A percentile compares a stretch with the other conserved stretches of the same genome.
phyloP scores from a whole-genome alignment of 2,329 filamentous ascomycete species.

The Alternaria infectoria region DNA sequence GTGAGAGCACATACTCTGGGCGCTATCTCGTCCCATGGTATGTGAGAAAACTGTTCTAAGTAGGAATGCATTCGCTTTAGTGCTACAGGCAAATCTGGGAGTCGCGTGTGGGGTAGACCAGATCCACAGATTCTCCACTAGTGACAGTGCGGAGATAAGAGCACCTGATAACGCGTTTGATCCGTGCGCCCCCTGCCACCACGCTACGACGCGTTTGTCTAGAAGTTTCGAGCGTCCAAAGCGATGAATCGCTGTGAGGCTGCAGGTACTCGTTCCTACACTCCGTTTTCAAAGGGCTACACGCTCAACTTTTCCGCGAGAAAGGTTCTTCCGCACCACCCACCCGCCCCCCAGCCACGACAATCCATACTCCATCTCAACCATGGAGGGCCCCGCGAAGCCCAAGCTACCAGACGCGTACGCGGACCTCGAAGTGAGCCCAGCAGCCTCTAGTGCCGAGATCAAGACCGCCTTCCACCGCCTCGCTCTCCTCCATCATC shows the following conservation, averaged over 20 bases:
- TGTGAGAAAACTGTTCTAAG: neutral
- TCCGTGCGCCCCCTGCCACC: neutral
- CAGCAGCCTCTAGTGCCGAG: neutral
- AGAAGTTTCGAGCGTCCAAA: neutral
- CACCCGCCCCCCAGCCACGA: neutral
- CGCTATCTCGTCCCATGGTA: neutral
- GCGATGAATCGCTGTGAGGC: neutral
- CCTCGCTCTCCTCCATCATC: neutral
- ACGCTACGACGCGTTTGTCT: neutral
- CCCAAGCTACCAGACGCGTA: neutral
- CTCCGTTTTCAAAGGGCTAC: no score
- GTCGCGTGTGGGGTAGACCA: neutral
- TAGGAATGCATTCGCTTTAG: neutral
- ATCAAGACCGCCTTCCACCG: neutral
- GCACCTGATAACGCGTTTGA: neutral
- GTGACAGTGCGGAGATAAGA: neutral
- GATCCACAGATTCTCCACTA: neutral
- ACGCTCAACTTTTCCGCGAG: neutral
- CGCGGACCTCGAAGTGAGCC: neutral
- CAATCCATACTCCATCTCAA: no score
- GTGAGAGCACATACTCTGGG: neutral
- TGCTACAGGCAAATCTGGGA: neutral
- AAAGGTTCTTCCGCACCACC: neutral
- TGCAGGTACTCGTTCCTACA: neutral
- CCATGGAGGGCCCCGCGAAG: neutral